Conservation (phyloP, 2,329 filamentous ascomycete genomes). For the Trichoderma polysporum region DNA sequence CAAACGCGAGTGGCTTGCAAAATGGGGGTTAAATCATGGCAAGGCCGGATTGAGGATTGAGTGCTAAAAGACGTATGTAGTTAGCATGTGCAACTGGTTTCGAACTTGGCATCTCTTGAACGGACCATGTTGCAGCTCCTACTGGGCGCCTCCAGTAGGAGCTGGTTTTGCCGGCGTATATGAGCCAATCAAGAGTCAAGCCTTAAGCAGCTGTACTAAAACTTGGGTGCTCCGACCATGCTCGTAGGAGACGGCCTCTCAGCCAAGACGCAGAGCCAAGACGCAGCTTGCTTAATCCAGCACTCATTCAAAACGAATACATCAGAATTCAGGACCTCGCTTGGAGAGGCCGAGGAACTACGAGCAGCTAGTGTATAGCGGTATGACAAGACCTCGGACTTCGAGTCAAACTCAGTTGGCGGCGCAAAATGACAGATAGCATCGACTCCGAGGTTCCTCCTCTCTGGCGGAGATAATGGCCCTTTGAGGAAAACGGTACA, state of each 20-base stretch:
- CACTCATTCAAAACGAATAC: neutral
- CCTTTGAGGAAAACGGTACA: neutral
- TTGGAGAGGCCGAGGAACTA: constrained; percentile 4
- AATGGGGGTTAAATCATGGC: neutral
- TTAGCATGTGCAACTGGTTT: neutral
- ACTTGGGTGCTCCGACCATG: neutral
- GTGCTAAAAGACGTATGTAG: neutral
- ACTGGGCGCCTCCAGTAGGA: too few species aligned
- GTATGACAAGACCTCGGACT: neutral
- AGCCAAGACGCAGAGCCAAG: neutral
- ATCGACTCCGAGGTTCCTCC: neutral
- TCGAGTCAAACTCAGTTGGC: neutral
- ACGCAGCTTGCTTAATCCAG: neutral
- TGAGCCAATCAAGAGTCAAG: neutral
- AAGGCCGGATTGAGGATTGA: neutral
- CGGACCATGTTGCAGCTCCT: neutral
- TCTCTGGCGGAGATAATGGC: neutral
- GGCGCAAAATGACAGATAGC: neutral
- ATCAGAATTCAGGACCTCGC: constrained; percentile 4
- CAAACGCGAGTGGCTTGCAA: neutral
- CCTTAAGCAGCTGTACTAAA: neutral
- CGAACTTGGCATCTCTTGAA: neutral
- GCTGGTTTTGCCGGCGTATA: neutral
- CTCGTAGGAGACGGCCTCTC: neutral
- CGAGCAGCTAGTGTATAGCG: constrained; percentile 1